Evolutionary conservation across 192 early-diverging fungal genomes (phyloP).

Genomic region (Coemansia sp.): DNA sequence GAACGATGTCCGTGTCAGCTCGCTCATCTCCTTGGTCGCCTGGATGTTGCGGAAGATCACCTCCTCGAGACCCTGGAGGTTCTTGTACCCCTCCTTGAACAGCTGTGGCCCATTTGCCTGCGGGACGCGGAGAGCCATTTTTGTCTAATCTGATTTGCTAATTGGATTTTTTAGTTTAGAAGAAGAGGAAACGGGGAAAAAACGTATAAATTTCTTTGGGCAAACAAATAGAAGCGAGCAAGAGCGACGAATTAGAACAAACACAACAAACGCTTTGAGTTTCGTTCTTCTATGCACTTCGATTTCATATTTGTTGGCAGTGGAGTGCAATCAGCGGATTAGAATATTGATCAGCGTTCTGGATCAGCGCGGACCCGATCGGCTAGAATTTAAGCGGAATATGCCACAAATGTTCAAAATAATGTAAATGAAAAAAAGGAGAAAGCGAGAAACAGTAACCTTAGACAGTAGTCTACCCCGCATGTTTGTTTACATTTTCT

Average conservation of each 20-base stretch:
- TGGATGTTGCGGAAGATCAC: conserved; percentile 93
- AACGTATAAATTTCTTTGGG: background rate
- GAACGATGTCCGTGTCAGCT: conserved; percentile 91
- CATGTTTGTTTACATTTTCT: conserved; percentile 5
- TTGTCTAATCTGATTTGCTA: background rate
- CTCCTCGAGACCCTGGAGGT: conserved; percentile 94
- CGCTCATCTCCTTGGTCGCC: conserved; percentile 89
- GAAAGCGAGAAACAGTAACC: background rate
- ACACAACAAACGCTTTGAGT: no score
- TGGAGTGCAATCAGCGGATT: no score
- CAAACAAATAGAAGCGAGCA: no score
- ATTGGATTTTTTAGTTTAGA: background rate
- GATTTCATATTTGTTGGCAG: no score
- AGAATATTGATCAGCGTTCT: no score
- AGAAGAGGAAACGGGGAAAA: background rate
- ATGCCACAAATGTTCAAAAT: no score
- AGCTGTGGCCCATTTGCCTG: conserved; percentile 78
- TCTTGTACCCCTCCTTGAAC: conserved; percentile 96
- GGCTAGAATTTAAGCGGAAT: no score
- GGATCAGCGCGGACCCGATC: no score
- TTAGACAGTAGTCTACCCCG: background rate
- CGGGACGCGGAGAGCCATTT: conserved; percentile 90
- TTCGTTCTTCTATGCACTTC: no score
- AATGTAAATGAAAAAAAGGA: no score
- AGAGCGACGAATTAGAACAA: no score